Base-by-base conservation (phyloP, 176 grass and related monocot species). In the Rhynchospora breviuscula region DNA sequence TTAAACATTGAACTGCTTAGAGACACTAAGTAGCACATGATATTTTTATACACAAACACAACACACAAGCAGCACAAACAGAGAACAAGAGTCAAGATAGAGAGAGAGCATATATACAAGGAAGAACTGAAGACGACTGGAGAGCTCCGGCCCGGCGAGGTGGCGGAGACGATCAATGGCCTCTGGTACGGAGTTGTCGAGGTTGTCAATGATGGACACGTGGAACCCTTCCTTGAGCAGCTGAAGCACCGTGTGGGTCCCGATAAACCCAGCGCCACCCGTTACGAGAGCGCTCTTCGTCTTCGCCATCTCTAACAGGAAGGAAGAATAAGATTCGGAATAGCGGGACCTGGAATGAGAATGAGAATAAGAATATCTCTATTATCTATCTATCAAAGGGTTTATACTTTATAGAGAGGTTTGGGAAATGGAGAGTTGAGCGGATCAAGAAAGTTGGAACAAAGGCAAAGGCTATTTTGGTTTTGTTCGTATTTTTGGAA, bases 161-260 rank as follows among this genome's bases (percentile, higher is more conserved):
- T 19, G 86, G 85, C 91, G 93, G 63, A 98, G 90, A 83, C 91
- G 91, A 78, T 90, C 89, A 87, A 98, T 78, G 10, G 93, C 93
- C 84, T 91, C 95, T 0, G 92, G 90, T 40, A 90, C 91, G 79
- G 95, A 94, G 92, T 98, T 98, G 87, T 93, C 81, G 82, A 98
- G 88, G 92, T 93, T 98, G 86, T 98, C 95, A 63, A 98, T 89
- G 84, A 86, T 81, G 51, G 87, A 88, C 82, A 98, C 92, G 68
- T 35, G 81, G 92, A 80, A 91, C 0, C 95, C 95, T 33, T 85
- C 91, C 67, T 67, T 81, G 66, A 98, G 90, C 7, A 98, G 87
- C 80, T 87, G 95, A 53, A 98, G 88, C 89, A 86, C 92, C 29
- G 95, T 98, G 90, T 95, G 95, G 70, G 92, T 98, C 63, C 95